Base-by-base conservation (phyloP, 352 stramenopile species). In the Phytophthora sp. region DNA sequence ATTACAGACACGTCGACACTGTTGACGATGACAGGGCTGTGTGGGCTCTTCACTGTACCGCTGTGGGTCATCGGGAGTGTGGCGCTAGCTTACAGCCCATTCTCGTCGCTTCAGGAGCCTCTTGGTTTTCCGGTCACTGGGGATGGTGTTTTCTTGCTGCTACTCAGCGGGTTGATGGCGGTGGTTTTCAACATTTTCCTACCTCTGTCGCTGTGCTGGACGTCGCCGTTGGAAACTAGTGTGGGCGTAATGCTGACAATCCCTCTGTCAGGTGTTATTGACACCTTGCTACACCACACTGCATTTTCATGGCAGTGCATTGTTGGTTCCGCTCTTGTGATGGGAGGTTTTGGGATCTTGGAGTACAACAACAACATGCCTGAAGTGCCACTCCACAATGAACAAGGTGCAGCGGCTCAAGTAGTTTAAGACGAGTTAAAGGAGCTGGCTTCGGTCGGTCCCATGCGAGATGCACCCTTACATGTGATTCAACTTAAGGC, bases 171-270 rank as follows among this genome's bases (percentile, higher is more conserved):
- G 6, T 26, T 48, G 21, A 65, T 82, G 24, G 73, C 72, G 6
- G 69, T 82, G 4, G 52, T 76, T 13, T 84, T 83, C 57, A 88
- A 82, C 50, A 48, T 85, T 10, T 67, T 72, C n/a, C 54, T 85
- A 39, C 72, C 73, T 0, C 52, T 85, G 27, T 82, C 75, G 18
- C 54, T 87, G 23, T 73, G 57, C 55, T 87, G 75, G 78, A 85
- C 78, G 35, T 82, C 78, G 20, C 77, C 77, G 11, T 46, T 87
- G 20, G 75, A 84, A 54, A 84, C 77, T 18, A 82, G 72, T 38
- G 77, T 84, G 24, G 73, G 69, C 6, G 82, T 76, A 38, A 84
- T 87, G 77, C 64, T 87, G 48, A 84, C 75, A 15, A 87, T 87
- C 39, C 77, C 77, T 3, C 64, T 87, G 30, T 80, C 77, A 7